Evolutionary conservation across 179 eudicot genomes (phyloP).

Genomic region (Beta lomatogona): DNA sequence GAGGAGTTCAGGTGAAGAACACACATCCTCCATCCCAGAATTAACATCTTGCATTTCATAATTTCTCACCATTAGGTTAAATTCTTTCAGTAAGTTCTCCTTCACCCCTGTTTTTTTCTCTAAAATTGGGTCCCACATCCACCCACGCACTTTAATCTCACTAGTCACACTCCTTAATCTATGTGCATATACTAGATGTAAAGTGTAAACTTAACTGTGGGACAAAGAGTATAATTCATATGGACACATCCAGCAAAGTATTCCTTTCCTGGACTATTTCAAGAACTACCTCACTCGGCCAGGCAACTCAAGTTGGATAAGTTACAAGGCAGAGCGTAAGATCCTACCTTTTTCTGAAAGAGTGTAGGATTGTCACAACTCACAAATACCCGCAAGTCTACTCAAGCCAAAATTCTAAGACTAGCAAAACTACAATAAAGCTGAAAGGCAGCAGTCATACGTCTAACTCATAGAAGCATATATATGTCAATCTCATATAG

Average conservation of each 20-base stretch:
- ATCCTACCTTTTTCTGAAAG: not conserved
- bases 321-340: not conserved
- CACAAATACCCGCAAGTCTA: not conserved
- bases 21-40: too few relatives aligned
- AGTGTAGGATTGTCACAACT: not conserved
- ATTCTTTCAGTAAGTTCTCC: not conserved
- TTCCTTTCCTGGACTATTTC: not conserved
- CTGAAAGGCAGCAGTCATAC: not conserved
- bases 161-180: not conserved
- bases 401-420: not conserved
- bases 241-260: not conserved
- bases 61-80: not conserved
- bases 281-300: too few relatives aligned
- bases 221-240: not conserved
- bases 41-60: too few relatives aligned
- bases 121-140: not conserved
- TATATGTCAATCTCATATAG: not conserved
- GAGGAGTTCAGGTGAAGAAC: too few relatives aligned
- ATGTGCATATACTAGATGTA: not conserved
- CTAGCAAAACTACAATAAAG: not conserved
- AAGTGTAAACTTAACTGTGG: not conserved
- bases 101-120: not conserved
- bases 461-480: not conserved
- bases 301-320: not conserved
- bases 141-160: not conserved